phyloP scores from a whole-genome alignment of 2,329 filamentous ascomycete genomes.

The Pochonia chlamydosporia region DNA sequence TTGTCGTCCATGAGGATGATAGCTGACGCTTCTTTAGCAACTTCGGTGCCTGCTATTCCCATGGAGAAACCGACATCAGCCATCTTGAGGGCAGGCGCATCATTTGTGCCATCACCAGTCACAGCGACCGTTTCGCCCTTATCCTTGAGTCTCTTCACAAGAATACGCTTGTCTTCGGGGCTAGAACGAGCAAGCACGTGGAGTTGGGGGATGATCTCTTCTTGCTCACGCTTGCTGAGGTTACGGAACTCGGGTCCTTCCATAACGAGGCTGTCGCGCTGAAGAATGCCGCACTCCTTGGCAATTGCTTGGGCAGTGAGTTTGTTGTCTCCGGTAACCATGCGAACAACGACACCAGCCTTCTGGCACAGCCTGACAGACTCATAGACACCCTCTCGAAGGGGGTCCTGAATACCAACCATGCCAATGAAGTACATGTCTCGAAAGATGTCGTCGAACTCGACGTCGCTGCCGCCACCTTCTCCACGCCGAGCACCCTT shows the following conservation, averaged over 20 bases:
- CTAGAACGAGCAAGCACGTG: slow-evolving; percentile 70
- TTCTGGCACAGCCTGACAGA: slow-evolving; percentile 68
- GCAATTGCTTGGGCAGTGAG: slow-evolving; percentile 75
- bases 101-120: slow-evolving; percentile 79
- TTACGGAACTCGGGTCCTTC: slow-evolving; percentile 76
- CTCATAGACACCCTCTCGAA: slow-evolving; percentile 67
- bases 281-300: slow-evolving; percentile 70
- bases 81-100: slow-evolving; percentile 73
- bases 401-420: slow-evolving; percentile 76
- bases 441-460: slow-evolving; percentile 61
- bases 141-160: slow-evolving; percentile 66
- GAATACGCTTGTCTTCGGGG: slow-evolving; percentile 69
- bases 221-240: slow-evolving; percentile 58
- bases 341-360: slow-evolving; percentile 73
- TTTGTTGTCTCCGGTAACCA: slow-evolving; percentile 82
- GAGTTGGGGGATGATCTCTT: slow-evolving; percentile 60
- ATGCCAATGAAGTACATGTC: slow-evolving; percentile 64
- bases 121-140: slow-evolving; percentile 74
- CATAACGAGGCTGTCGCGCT: slow-evolving; percentile 63
- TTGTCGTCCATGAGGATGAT: slow-evolving; percentile 88
- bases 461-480: slow-evolving; percentile 52
- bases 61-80: slow-evolving; percentile 83
- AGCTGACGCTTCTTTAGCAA: slow-evolving; percentile 78
- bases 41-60: slow-evolving; percentile 78
- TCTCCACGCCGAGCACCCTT: slow-evolving; percentile 49